Evolutionary conservation across 2,329 filamentous ascomycete species (phyloP).

Genomic region (Clonostachys solani): DNA sequence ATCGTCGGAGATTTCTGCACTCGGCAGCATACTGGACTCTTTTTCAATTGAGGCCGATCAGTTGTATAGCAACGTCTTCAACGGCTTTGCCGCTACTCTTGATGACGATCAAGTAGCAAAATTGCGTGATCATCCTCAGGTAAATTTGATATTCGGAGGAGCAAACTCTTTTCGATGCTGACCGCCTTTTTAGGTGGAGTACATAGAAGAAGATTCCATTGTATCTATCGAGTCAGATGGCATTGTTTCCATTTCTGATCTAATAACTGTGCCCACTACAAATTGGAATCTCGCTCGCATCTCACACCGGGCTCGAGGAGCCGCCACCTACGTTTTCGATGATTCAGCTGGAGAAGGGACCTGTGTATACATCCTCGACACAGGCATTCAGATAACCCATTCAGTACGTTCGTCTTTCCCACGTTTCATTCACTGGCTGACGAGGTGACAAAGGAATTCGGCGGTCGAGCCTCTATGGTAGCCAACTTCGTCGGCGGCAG

Average conservation of each 20-base stretch:
- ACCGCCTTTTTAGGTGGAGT: slow-evolving; percentile 14
- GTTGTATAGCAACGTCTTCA: slow-evolving; percentile 6
- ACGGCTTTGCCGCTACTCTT: slow-evolving; percentile 20
- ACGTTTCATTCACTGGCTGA: no score
- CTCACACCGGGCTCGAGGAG: slow-evolving; percentile 16
- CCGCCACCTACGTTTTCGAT: slow-evolving; percentile 23
- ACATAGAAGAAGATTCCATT: slow-evolving; percentile 27
- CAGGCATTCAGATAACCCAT: slow-evolving; percentile 27
- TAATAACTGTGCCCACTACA: no score
- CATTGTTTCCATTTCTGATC: slow-evolving; percentile 6
- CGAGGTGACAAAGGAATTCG: slow-evolving; percentile 11
- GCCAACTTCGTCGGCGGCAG: slow-evolving; percentile 10
- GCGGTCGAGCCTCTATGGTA: slow-evolving; percentile 14
- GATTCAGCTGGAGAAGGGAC: slow-evolving; percentile 24
- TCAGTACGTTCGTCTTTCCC: slow-evolving; percentile 14
- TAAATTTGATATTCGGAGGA: not conserved
- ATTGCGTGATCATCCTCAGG: slow-evolving; percentile 16
- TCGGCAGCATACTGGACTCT: slow-evolving; percentile 2
- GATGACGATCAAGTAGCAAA: slow-evolving; percentile 13
- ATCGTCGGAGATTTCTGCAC: not conserved
- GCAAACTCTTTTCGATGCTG: no score
- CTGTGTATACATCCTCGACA: slow-evolving; percentile 36
- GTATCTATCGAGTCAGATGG: slow-evolving; percentile 36
- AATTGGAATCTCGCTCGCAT: slow-evolving; percentile 27
- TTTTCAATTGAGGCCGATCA: slow-evolving; percentile 5